phyloP scores from a whole-genome alignment of 1,284 basidiomycete species.

The Meira miltonrushii region DNA sequence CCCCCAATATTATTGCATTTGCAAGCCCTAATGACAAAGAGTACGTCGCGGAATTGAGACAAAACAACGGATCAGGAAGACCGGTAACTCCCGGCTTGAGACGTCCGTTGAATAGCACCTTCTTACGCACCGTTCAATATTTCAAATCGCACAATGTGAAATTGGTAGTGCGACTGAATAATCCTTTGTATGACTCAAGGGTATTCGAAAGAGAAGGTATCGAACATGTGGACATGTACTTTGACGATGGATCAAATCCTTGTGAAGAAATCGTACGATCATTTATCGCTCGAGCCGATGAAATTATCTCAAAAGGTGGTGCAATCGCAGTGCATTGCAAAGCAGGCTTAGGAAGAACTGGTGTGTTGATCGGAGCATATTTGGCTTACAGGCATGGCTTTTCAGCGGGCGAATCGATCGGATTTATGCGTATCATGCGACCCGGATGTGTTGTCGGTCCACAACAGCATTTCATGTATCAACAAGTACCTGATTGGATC shows the following conservation, averaged over 20 bases:
- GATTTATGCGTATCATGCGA: constrained; percentile 93
- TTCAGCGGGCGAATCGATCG: constrained; percentile 93
- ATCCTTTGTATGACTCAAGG: constrained; percentile 81
- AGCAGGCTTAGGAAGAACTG: constrained; percentile 85
- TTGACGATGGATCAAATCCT: constrained; percentile 97
- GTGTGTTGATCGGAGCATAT: constrained; percentile 86
- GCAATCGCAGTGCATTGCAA: constrained; percentile 83
- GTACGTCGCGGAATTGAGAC: constrained; percentile 43
- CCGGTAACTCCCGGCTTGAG: constrained; percentile 56
- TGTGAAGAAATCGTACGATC: constrained; percentile 85
- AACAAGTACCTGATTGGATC: constrained; percentile 57
- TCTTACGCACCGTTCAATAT: constrained; percentile 75
- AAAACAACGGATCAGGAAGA: constrained; percentile 43
- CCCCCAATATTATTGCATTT: constrained; percentile 67
- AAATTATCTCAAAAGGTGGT: constrained; percentile 68
- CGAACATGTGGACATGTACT: constrained; percentile 77
- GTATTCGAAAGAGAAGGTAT: constrained; percentile 82
- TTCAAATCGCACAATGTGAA: constrained; percentile 81
- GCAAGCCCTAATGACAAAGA: constrained; percentile 66
- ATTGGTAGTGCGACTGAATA: constrained; percentile 90
- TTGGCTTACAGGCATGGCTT: constrained; percentile 99
- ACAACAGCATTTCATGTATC: constrained; percentile 84
- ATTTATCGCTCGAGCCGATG: constrained; percentile 80
- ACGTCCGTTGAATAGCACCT: constrained; percentile 63
- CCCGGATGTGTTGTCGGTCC: constrained; percentile 89